Conservation (phyloP, 1,284 basidiomycete genomes). For the Tetrapyrgos nigripes region DNA sequence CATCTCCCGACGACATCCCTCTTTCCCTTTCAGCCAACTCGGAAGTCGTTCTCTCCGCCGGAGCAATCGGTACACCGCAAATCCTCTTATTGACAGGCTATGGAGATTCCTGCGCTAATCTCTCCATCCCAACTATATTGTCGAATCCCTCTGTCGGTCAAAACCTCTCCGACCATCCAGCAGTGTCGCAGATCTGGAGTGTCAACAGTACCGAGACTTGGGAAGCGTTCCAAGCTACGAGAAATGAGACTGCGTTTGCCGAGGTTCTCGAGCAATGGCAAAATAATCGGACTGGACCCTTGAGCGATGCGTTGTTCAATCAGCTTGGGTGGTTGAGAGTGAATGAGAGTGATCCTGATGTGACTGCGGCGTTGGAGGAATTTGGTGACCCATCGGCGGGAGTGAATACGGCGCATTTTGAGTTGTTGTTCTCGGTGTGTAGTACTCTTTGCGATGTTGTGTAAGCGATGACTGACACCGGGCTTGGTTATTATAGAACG, state of each 20-base stretch:
- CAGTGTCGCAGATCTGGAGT: slow-evolving; percentile 31
- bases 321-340: slow-evolving; percentile 38
- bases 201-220: slow-evolving; percentile 36
- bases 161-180: slow-evolving; percentile 48
- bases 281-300: slow-evolving; percentile 27
- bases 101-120: slow-evolving; percentile 32
- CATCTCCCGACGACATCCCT: slow-evolving; percentile 21
- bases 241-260: slow-evolving; percentile 24
- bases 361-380: slow-evolving; percentile 34
- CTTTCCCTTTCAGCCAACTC: background rate
- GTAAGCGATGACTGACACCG: background rate
- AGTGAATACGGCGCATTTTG: slow-evolving; percentile 35
- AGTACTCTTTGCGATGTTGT: background rate
- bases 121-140: slow-evolving; percentile 34
- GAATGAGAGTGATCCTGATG: slow-evolving; percentile 18
- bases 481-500: background rate
- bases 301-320: slow-evolving; percentile 23
- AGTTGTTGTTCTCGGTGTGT: slow-evolving; percentile 34
- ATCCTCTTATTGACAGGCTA: slow-evolving; percentile 55
- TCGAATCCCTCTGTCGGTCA: slow-evolving; percentile 47
- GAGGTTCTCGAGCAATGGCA: slow-evolving; percentile 34
- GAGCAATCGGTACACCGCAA: slow-evolving; percentile 47
- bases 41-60: slow-evolving; percentile 53
- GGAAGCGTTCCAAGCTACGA: slow-evolving; percentile 27
- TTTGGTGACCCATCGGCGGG: slow-evolving; percentile 43